Conservation (phyloP, 148 eudicot genomes). For the Chenopodium suecicum region DNA sequence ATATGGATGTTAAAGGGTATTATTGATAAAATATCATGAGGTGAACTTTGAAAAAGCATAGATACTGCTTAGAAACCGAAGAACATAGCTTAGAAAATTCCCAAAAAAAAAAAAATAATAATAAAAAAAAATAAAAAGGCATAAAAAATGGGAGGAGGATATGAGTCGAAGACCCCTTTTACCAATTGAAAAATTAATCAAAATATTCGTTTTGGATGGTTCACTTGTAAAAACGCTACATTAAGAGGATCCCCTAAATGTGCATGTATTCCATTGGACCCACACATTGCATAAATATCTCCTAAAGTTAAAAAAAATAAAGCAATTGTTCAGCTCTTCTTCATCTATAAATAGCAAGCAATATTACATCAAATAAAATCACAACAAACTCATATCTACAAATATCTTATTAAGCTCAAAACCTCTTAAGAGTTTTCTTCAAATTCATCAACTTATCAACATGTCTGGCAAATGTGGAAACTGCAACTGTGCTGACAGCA, state of each 20-base stretch:
- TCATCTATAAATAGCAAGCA: constrained; percentile 15
- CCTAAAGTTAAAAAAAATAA: too few relatives aligned
- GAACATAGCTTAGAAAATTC: too few relatives aligned
- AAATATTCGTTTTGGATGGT: constrained; percentile 24
- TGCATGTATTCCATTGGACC: background rate
- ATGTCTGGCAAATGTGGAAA: constrained; percentile 48
- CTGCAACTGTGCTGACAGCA: constrained; percentile 55
- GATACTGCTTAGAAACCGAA: too few relatives aligned
- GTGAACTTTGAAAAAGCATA: too few relatives aligned
- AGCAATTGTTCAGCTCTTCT: background rate
- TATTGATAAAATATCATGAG: too few relatives aligned
- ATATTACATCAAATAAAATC: background rate
- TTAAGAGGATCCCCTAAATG: background rate
- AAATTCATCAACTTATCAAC: constrained; percentile 4
- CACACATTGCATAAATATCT: background rate
- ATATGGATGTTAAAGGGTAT: too few relatives aligned
- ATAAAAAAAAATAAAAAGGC: background rate
- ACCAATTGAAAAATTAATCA: background rate
- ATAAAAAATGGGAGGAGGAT: background rate
- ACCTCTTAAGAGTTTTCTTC: background rate
- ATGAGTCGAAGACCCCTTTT: background rate
- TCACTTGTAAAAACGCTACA: background rate
- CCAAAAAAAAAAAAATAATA: too few relatives aligned
- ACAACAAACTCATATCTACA: background rate
- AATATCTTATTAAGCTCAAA: background rate